Conservation (phyloP, 352 stramenopile species). For the Globisporangium apiculatum region DNA sequence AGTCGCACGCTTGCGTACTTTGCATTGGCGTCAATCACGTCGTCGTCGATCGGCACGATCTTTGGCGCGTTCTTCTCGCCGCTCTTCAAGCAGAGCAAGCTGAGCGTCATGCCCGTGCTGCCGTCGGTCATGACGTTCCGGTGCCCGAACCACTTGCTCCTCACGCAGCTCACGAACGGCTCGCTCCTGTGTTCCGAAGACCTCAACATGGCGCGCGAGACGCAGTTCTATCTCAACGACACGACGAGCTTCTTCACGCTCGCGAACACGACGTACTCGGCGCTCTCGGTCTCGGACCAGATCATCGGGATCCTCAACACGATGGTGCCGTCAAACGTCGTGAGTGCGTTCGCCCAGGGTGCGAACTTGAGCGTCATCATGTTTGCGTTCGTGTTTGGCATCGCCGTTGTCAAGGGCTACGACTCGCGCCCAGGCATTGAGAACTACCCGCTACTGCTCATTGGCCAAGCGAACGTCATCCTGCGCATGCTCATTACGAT, state of each 20-base stretch:
- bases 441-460: constrained; percentile 62
- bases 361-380: constrained; percentile 66
- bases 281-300: constrained; percentile 57
- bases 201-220: constrained; percentile 20
- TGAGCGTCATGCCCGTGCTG: background rate
- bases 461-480: constrained; percentile 57
- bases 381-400: constrained; percentile 64
- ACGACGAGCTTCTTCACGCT: constrained; percentile 35
- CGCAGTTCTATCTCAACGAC: constrained; percentile 53
- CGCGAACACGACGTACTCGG: constrained; percentile 25
- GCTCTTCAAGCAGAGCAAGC: constrained; percentile 10
- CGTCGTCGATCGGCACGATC: constrained; percentile 21
- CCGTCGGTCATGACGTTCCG: constrained; percentile 28
- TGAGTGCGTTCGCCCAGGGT: constrained; percentile 43
- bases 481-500: constrained; percentile 70
- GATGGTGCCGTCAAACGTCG: constrained; percentile 68
- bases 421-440: constrained; percentile 39
- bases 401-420: constrained; percentile 55
- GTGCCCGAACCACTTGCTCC: constrained; percentile 38
- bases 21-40: constrained; percentile 20
- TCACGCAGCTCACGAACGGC: constrained; percentile 26
- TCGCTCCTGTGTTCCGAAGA: constrained; percentile 31
- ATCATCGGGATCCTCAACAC: constrained; percentile 58
- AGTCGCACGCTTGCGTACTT: constrained; percentile 29
- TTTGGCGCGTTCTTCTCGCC: constrained; percentile 23